These are phyloP conservation scores for Stachybotrys chartarum DNA, from an alignment of 2,329 filamentous ascomycete genomes.

Conservation along the genomic window DNA sequence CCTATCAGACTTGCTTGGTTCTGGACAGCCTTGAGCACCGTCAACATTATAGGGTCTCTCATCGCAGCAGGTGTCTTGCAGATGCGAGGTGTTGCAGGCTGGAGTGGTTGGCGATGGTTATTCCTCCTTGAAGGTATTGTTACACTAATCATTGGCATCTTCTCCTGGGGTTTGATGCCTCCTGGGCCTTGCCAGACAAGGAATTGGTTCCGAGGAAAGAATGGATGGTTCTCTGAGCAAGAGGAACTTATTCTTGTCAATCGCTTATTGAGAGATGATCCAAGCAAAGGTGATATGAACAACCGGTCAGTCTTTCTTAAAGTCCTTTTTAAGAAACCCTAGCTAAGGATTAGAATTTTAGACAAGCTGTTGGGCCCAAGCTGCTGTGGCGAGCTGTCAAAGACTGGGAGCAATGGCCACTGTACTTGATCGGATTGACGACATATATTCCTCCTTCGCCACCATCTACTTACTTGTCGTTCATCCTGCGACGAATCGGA, in stretches of 20 bases:
- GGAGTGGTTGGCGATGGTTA: conserved; percentile 32
- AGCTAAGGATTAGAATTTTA: conserved; percentile 22
- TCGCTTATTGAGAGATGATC: conserved; percentile 51
- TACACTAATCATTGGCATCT: conserved; percentile 33
- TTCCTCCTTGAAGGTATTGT: conserved; percentile 46
- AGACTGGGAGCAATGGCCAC: conserved; percentile 55
- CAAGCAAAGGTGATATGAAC: conserved; percentile 54
- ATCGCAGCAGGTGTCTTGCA: conserved; percentile 35
- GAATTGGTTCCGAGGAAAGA: conserved; percentile 48
- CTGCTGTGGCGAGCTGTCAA: conserved; percentile 42
- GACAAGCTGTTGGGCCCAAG: conserved; percentile 21
- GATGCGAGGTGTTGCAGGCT: conserved; percentile 27
- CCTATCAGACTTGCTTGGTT: conserved; percentile 60
- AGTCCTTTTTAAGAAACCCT: too few relatives aligned
- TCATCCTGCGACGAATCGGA: conserved; percentile 33
- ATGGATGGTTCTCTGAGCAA: conserved; percentile 19
- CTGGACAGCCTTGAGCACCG: conserved; percentile 59
- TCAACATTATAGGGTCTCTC: conserved; percentile 44
- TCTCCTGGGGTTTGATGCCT: conserved; percentile 38
- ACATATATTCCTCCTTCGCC: conserved; percentile 34
- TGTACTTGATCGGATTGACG: conserved; percentile 39
- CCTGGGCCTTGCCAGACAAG: conserved; percentile 41
- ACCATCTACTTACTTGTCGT: conserved; percentile 36
- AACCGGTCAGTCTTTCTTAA: conserved; percentile 30
- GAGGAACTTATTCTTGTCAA: conserved; percentile 49